Conservation (phyloP, 768 basidiomycete genomes). For the Lactarius indigo region DNA sequence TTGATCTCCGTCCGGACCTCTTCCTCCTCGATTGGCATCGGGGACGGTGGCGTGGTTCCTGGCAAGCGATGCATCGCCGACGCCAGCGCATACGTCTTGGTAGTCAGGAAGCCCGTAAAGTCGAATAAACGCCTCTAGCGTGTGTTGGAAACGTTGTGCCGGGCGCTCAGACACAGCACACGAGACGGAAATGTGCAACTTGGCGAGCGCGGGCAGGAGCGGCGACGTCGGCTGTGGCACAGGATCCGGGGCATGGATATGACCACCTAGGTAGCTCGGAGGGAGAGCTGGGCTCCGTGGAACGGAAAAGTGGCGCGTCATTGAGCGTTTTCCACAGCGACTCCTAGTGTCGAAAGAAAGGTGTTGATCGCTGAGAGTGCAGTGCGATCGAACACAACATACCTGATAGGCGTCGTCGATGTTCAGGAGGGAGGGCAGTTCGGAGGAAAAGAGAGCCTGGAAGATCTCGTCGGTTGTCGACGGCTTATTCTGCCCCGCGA, state of each 20-base stretch:
- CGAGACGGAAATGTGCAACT: conserved; percentile 20
- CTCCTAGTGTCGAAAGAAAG: conserved; percentile 33
- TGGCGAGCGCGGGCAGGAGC: conserved; percentile 25
- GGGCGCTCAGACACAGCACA: conserved; percentile 10
- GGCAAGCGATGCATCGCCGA: conserved; percentile 24
- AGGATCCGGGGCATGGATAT: conserved; percentile 34
- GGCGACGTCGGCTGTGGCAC: conserved; percentile 30
- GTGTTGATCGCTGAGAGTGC: not conserved
- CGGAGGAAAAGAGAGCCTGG: conserved; percentile 45
- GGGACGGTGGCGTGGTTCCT: conserved; percentile 22
- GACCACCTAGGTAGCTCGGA: conserved; percentile 37
- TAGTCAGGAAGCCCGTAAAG: conserved; percentile 75
- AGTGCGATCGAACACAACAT: conserved; percentile 25
- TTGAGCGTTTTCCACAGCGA: conserved; percentile 62
- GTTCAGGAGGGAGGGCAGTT: conserved; percentile 54
- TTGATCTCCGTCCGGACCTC: conserved; percentile 71
- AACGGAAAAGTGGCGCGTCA: conserved; percentile 45
- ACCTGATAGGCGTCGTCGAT: conserved; percentile 58
- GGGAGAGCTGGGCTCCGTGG: conserved; percentile 23
- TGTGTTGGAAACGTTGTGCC: conserved; percentile 49
- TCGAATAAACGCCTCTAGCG: conserved; percentile 65
- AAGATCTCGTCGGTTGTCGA: conserved; percentile 61
- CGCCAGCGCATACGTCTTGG: conserved; percentile 58
- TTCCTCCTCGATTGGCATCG: conserved; percentile 47
- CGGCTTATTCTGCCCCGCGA: conserved; percentile 36